phyloP scores from a whole-genome alignment of 805 yeast species.

The Hanseniaspora jakobsenii region DNA sequence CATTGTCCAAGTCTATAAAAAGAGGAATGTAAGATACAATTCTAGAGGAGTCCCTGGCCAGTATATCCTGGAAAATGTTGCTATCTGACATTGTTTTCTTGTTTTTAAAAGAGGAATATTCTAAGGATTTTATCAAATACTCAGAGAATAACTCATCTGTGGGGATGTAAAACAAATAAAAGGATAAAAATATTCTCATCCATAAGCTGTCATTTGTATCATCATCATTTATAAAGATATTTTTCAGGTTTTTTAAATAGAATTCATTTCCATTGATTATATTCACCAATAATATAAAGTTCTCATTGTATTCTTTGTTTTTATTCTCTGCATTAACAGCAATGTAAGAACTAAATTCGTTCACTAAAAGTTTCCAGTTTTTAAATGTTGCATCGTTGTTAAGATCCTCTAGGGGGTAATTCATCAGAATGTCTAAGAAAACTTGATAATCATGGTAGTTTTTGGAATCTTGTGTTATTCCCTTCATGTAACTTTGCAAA shows the following conservation, averaged over 20 bases:
- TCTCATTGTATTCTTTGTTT: background rate
- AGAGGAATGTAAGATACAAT: constrained; percentile 5
- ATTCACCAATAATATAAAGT: background rate
- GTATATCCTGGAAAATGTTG: constrained; percentile 3
- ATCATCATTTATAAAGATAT: too few species aligned
- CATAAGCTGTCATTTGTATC: too few species aligned
- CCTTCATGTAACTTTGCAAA: background rate
- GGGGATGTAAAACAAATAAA: constrained; percentile 52
- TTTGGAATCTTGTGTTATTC: background rate
- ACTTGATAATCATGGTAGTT: background rate
- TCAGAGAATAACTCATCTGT: constrained; percentile 33
- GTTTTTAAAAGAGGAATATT: constrained; percentile 16
- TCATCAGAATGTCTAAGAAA: background rate
- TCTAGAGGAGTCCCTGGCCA: constrained; percentile 3
- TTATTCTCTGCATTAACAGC: background rate
- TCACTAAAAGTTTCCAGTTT: constrained; percentile 5
- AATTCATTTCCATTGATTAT: constrained; percentile 11
- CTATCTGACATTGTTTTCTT: too few species aligned
- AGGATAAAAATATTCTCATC: constrained; percentile 16
- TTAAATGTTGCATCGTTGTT: background rate
- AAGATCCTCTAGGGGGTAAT: background rate
- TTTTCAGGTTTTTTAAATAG: background rate
- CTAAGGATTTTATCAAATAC: constrained; percentile 30
- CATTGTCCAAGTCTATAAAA: constrained; percentile 6
- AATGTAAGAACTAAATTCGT: constrained; percentile 1